Evolutionary conservation across 345 rosid genomes (phyloP), one percentile per base, ranked within the genome.

Genomic region (Stellera chamaejasme): DNA sequence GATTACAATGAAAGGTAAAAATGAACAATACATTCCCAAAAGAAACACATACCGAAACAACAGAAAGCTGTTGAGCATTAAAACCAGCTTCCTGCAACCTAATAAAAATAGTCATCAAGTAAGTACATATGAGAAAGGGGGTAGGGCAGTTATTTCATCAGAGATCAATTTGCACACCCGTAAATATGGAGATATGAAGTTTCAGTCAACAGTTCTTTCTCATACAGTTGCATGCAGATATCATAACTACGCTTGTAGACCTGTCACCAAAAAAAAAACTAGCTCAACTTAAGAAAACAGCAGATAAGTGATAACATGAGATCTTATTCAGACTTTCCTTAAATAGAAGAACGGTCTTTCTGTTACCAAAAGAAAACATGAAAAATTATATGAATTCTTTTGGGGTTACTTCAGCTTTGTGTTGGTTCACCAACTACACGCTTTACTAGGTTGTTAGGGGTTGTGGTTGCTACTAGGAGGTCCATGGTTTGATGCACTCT

Each of bases 171-270:
- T 69, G 74, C 84, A 55, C 63, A 92, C 98, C 97, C 97, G 45
- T 86, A 78, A 56, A 82, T 60, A 62, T 84, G 66, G 55, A 88
- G 85, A 70, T 79, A 92, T 47, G 97, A 92, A 74, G 61, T 74
- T 51, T 71, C 84, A 28, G 83, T 81, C 69, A 81, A 63, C 68
- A 88, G 81, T 75, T 92, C 98, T 73, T 84, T 92, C 73, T 86
- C 91, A 71, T 88, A 88, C 28, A 92, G 68, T 71, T 82, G 87
- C 78, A 68, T 63, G 75, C 98, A 88, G 61, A 86, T 67, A 56
- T 82, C 91, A 66, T 69, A 75, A 66, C 97, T 86, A 63, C 94
- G 84, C 68, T 79, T 78, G 81, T 86, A 86, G 50, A 84, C 97
- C 98, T 93, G 82, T 45, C 51, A 63, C 45, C 53, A 74, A 59